phyloP scores from a whole-genome alignment of 768 basidiomycete genomes.

The Coprinopsis sp. region DNA sequence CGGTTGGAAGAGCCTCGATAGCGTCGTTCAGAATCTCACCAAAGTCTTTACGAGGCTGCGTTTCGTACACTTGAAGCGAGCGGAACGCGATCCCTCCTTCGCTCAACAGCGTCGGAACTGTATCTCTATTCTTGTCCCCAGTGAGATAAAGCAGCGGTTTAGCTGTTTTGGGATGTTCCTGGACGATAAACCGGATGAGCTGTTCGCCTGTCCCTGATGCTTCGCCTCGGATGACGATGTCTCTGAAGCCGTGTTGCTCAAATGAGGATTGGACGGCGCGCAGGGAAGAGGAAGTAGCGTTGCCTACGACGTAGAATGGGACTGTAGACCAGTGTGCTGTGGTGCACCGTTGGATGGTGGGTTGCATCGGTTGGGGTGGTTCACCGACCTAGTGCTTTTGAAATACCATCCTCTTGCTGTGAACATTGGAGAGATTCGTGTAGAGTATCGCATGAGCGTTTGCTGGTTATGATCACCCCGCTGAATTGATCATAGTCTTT shows the following conservation, averaged over 20 bases:
- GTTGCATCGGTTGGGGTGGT: background rate
- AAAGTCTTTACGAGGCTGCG: conserved; percentile 52
- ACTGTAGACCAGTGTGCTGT: conserved; percentile 46
- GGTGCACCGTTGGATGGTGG: background rate
- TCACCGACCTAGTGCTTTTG: conserved; percentile 16
- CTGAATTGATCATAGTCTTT: conserved; percentile 21
- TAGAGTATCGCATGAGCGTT: conserved; percentile 74
- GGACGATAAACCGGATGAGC: conserved; percentile 61
- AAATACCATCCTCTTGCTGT: background rate
- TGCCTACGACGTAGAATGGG: conserved; percentile 80
- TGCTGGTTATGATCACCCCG: conserved; percentile 78
- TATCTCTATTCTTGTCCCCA: conserved; percentile 84
- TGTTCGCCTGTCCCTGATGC: conserved; percentile 64
- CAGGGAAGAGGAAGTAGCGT: conserved; percentile 52
- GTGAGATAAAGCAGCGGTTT: conserved; percentile 64
- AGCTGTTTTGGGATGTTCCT: conserved; percentile 17
- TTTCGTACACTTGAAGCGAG: conserved; percentile 65
- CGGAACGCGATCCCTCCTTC: conserved; percentile 42
- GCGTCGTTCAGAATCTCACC: conserved; percentile 34
- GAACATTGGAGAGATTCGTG: conserved; percentile 32
- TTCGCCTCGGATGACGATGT: conserved; percentile 34
- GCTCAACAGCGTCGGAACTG: conserved; percentile 46
- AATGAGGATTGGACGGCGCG: conserved; percentile 23
- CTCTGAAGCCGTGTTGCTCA: conserved; percentile 6
- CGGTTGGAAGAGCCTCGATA: conserved; percentile 17